These are phyloP conservation scores for Aspergillus calidoustus DNA, from an alignment of 2,329 filamentous ascomycete species.

Conservation along the genomic window DNA sequence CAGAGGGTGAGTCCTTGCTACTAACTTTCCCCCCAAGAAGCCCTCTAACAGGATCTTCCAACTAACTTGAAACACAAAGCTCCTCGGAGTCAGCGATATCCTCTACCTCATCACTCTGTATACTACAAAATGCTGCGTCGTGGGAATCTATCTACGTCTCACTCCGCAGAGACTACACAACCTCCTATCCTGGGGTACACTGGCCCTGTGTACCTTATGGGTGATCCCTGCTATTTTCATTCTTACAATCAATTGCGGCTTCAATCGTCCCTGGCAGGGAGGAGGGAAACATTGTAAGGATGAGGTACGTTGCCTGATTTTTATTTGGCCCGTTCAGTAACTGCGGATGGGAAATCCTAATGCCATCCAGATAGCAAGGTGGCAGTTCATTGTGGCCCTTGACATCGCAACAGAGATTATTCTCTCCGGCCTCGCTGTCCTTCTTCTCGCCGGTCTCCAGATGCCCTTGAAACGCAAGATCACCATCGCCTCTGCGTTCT, in stretches of 20 bases:
- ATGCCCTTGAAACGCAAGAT: slow-evolving; percentile 40
- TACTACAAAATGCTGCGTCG: slow-evolving; percentile 44
- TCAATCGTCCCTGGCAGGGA: slow-evolving; percentile 41
- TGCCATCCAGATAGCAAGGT: slow-evolving; percentile 32
- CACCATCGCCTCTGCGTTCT: slow-evolving; percentile 38
- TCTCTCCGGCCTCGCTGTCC: slow-evolving; percentile 35
- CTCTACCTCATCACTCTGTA: slow-evolving; percentile 50
- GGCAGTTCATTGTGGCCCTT: slow-evolving; percentile 41
- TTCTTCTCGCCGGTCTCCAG: slow-evolving; percentile 37
- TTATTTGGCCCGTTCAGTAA: background rate
- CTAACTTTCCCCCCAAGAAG: background rate
- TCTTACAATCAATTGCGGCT: slow-evolving; percentile 47
- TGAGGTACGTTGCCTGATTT: slow-evolving; percentile 25
- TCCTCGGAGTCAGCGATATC: slow-evolving; percentile 46
- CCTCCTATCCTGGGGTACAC: slow-evolving; percentile 38
- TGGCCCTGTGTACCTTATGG: slow-evolving; percentile 44
- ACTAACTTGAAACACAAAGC: slow-evolving; percentile 20
- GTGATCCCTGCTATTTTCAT: slow-evolving; percentile 47
- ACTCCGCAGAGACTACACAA: slow-evolving; percentile 50
- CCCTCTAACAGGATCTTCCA: background rate
- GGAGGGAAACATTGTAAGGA: slow-evolving; percentile 31
- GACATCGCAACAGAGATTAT: slow-evolving; percentile 43
- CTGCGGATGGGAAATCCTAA: background rate
- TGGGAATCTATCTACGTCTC: slow-evolving; percentile 51
- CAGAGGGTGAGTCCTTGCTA: slow-evolving; percentile 31